A percentile compares a stretch with the other conserved stretches of the same genome.
phyloP scores from a whole-genome alignment of 306 rosid species.

The Clitoria ternatea region DNA sequence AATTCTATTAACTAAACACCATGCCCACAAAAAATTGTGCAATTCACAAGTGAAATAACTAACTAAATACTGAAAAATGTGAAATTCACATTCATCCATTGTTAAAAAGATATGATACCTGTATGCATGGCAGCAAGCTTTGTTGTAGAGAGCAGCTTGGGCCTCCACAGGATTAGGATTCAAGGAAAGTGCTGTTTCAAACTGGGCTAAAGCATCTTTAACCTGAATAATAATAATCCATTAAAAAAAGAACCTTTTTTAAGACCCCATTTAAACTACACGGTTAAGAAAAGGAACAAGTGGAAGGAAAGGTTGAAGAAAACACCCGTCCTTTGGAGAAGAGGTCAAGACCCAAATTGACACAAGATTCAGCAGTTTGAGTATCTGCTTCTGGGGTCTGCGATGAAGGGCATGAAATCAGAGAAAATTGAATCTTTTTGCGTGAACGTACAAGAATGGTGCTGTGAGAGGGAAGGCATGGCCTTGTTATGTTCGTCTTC shows the following conservation, averaged over 20 bases:
- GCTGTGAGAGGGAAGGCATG: conserved; percentile 29
- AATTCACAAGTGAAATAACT: neutral
- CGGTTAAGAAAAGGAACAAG: neutral
- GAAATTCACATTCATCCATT: neutral
- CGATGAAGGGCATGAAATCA: conserved; percentile 50
- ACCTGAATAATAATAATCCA: conserved; percentile 66
- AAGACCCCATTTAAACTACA: neutral
- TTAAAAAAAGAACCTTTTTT: neutral
- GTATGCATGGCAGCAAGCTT: conserved; percentile 97
- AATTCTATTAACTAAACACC: neutral
- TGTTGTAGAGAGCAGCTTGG: conserved; percentile 93
- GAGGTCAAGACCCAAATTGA: conserved; percentile 85
- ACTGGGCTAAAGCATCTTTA: conserved; percentile 84
- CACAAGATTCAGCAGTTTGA: conserved; percentile 75
- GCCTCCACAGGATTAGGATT: conserved; percentile 84
- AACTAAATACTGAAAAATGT: conserved; percentile 1
- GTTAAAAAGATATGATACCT: conserved; percentile 35
- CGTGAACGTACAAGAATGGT: conserved; percentile 23
- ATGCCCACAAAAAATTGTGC: neutral
- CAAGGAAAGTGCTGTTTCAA: conserved; percentile 79
- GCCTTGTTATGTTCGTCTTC: conserved; percentile 13
- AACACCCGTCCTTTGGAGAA: conserved; percentile 91
- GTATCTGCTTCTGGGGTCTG: conserved; percentile 59
- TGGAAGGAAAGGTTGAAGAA: neutral
- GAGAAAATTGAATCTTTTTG: conserved; percentile 25